Conservation (phyloP, 2,329 filamentous ascomycete species). For the Diatrype stigma region DNA sequence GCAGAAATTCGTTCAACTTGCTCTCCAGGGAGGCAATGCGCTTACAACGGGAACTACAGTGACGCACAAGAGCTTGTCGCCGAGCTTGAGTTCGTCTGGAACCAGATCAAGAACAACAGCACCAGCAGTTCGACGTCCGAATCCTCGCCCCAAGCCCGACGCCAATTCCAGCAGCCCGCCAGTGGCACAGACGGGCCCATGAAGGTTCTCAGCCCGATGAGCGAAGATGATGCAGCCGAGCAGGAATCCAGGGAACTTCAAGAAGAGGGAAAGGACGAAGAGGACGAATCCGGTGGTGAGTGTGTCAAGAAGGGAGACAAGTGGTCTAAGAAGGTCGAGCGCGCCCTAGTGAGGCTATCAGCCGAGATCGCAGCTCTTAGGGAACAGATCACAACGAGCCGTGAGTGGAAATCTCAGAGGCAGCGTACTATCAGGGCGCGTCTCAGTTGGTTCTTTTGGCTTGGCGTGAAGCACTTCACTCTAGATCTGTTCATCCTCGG, state of each 20-base stretch:
- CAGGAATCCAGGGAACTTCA: constrained; percentile 47
- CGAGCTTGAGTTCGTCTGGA: constrained; percentile 99
- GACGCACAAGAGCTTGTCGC: constrained; percentile 84
- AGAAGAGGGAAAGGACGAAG: constrained; percentile 39
- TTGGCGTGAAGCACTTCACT: constrained; percentile 66
- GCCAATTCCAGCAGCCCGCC: constrained; percentile 41
- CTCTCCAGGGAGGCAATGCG: not conserved
- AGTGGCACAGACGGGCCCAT: constrained; percentile 54
- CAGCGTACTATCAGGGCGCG: constrained; percentile 64
- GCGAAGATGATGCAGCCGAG: constrained; percentile 71
- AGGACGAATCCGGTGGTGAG: constrained; percentile 33
- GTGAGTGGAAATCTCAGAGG: constrained; percentile 65
- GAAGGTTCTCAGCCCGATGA: constrained; percentile 78
- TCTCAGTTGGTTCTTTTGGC: constrained; percentile 67
- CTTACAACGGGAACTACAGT: constrained; percentile 30
- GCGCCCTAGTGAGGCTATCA: constrained; percentile 81
- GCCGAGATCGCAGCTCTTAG: constrained; percentile 87
- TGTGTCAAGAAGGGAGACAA: constrained; percentile 45
- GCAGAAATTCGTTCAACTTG: constrained; percentile 5
- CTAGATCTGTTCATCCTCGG: constrained; percentile 65
- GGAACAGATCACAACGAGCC: constrained; percentile 79
- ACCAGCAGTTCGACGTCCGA: constrained; percentile 62
- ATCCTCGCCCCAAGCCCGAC: constrained; percentile 49
- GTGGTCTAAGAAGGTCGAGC: constrained; percentile 81
- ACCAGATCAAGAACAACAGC: constrained; percentile 88